Evolutionary conservation across 805 yeast genomes (phyloP).

Genomic region (Yamadazyma insecticola): DNA sequence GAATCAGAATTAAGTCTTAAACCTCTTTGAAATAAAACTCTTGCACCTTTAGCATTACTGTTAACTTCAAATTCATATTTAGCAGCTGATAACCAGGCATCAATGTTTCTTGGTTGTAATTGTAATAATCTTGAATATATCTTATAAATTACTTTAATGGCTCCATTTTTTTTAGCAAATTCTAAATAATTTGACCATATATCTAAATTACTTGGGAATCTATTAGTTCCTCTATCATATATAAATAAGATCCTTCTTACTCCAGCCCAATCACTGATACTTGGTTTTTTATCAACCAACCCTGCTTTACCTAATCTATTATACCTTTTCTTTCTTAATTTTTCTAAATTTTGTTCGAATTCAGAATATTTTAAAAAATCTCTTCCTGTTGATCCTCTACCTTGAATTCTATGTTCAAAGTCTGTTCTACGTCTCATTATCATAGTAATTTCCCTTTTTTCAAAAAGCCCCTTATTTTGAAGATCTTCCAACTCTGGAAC

Average conservation of each 20-base stretch:
- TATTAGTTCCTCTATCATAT: constrained; percentile 75
- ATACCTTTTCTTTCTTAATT: constrained; percentile 67
- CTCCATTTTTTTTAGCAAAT: constrained; percentile 62
- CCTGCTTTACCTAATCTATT: constrained; percentile 54
- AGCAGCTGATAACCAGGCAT: constrained; percentile 93
- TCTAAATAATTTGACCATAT: constrained; percentile 77
- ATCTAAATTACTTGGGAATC: constrained; percentile 70
- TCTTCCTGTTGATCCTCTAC: constrained; percentile 72
- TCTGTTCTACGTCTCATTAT: constrained; percentile 93
- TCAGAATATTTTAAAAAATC: constrained; percentile 78
- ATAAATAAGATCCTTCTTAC: constrained; percentile 75
- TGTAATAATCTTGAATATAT: constrained; percentile 75
- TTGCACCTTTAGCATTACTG: constrained; percentile 83
- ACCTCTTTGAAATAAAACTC: constrained; percentile 80
- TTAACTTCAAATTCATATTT: constrained; percentile 88
- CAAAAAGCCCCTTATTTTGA: constrained; percentile 73
- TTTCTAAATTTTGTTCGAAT: constrained; percentile 77
- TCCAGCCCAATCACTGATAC: constrained; percentile 85
- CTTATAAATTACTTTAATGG: constrained; percentile 67
- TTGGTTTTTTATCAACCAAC: constrained; percentile 54
- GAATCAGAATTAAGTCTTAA: constrained; percentile 78
- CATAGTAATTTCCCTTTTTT: constrained; percentile 72
- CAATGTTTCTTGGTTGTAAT: constrained; percentile 85
- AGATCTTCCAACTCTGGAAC: constrained; percentile 93
- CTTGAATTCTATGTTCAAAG: constrained; percentile 84